Conservation (phyloP, 139 green algal species). For the Nannochloris sp. region DNA sequence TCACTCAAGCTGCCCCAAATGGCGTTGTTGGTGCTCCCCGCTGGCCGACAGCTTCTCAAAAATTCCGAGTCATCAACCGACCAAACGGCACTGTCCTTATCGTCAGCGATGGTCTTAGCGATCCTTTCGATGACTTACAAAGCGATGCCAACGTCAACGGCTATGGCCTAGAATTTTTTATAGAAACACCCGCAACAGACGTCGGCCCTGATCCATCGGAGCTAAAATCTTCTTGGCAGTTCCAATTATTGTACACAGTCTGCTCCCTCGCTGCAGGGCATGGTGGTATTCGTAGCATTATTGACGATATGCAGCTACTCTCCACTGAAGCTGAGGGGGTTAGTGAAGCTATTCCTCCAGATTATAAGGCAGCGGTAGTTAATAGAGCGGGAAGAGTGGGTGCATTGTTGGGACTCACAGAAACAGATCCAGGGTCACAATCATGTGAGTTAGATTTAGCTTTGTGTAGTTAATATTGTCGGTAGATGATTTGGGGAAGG, state of each 20-base stretch:
- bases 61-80: constrained; percentile 41
- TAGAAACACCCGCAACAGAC: constrained; percentile 44
- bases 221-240: constrained; percentile 49
- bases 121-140: constrained; percentile 52
- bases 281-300: constrained; percentile 43
- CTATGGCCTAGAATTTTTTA: constrained; percentile 54
- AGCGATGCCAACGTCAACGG: constrained; percentile 45
- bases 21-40: constrained; percentile 15
- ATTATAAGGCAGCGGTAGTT: constrained; percentile 1
- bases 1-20: constrained; percentile 22
- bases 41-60: constrained; percentile 37
- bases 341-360: constrained; percentile 31
- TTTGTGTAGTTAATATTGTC: not conserved
- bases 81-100: constrained; percentile 35
- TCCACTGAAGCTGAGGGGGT: constrained; percentile 55
- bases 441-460: constrained; percentile 12
- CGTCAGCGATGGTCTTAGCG: constrained; percentile 40
- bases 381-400: constrained; percentile 39
- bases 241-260: constrained; percentile 55
- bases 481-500: no score
- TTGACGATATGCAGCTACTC: constrained; percentile 54
- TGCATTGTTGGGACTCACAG: constrained; percentile 41
- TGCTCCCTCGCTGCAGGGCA: constrained; percentile 50
- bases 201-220: constrained; percentile 28
- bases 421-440: not conserved